These are phyloP conservation scores for Plasmodium coatneyi DNA, from an alignment of 169 alveolate genomes.

Conservation along the genomic window DNA sequence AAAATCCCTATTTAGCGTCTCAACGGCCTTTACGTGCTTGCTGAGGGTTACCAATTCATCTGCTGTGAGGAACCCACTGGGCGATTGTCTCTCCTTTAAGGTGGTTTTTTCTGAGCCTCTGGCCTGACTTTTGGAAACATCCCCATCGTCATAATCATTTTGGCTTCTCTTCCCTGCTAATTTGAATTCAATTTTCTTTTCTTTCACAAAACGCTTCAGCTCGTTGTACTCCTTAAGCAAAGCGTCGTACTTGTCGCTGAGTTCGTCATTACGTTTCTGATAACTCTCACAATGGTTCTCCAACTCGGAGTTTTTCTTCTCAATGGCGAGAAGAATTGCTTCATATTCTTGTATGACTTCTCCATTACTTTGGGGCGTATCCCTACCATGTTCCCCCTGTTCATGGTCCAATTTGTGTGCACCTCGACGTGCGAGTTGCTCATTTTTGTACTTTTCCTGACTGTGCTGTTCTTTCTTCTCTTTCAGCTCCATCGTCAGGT, in stretches of 20 bases:
- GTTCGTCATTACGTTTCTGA: conserved; percentile 20
- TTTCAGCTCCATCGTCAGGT: neutral
- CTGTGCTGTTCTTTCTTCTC: conserved; percentile 3
- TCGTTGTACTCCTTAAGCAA: conserved; percentile 27
- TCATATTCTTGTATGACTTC: conserved; percentile 39
- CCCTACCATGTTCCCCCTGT: neutral
- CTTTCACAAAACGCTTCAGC: conserved; percentile 21
- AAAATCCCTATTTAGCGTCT: conserved; percentile 25
- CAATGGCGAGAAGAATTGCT: conserved; percentile 33
- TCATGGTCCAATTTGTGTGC: neutral
- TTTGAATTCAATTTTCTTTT: conserved; percentile 27
- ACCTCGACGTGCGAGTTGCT: neutral
- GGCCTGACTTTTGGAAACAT: neutral
- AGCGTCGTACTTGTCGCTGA: conserved; percentile 26
- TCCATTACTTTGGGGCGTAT: neutral
- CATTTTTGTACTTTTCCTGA: neutral
- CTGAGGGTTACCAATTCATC: conserved; percentile 3
- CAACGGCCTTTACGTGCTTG: conserved; percentile 30
- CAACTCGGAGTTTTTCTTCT: conserved; percentile 41
- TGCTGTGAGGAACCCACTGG: neutral
- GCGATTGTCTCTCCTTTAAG: neutral
- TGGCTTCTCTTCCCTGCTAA: neutral
- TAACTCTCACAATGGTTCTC: conserved; percentile 50
- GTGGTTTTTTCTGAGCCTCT: neutral
- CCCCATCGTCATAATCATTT: neutral